phyloP scores from a whole-genome alignment of 2,329 filamentous ascomycete genomes.

The Chaetothyriales sp. region DNA sequence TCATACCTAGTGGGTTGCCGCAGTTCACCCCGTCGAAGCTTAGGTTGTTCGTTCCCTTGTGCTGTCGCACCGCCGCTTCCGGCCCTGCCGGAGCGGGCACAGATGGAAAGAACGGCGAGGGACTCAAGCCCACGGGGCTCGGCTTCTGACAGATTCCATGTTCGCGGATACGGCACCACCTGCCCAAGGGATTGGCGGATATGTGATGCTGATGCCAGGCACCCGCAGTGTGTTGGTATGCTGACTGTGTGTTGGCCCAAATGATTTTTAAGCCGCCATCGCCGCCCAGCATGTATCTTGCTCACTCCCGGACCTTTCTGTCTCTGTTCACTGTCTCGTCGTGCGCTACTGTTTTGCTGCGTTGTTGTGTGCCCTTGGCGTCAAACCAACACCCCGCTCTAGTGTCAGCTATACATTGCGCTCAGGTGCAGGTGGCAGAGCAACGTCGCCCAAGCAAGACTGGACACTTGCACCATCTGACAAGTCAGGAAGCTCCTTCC shows the following conservation, averaged over 20 bases:
- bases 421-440: background rate
- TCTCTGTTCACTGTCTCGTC: background rate
- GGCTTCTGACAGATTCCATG: background rate
- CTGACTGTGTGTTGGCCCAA: background rate
- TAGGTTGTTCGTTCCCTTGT: background rate
- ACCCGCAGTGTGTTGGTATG: background rate
- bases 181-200: too few species aligned
- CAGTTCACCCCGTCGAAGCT: too few species aligned
- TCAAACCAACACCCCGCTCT: background rate
- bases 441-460: background rate
- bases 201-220: background rate
- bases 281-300: background rate
- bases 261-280: constrained; percentile 1
- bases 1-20: background rate
- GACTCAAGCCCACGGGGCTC: background rate
- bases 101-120: background rate
- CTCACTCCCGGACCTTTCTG: background rate
- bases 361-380: background rate
- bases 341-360: background rate
- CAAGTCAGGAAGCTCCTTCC: background rate
- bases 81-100: background rate
- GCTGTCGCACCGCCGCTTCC: background rate
- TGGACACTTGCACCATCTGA: background rate
- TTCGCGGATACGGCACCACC: background rate
- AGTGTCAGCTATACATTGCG: background rate